phyloP scores from a whole-genome alignment of 768 basidiomycete species.

The Phylloporus sp. region DNA sequence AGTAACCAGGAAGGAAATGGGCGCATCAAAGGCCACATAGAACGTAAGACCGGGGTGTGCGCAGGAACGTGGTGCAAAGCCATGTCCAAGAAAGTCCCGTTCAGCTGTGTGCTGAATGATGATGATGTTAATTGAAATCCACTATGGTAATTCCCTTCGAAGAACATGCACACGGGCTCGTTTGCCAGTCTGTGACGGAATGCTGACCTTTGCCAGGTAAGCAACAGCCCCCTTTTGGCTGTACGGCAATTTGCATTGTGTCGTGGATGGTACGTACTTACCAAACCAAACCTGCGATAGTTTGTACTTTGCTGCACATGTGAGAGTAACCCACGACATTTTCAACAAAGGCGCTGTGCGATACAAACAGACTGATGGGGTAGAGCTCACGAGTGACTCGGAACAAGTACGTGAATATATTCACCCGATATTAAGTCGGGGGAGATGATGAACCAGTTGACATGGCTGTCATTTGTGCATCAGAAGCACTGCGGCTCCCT shows the following conservation, averaged over 20 bases:
- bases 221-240: neutral
- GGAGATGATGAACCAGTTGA: neutral
- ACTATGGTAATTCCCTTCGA: neutral
- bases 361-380: neutral
- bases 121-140: neutral
- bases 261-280: no score
- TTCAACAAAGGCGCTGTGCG: neutral
- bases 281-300: neutral
- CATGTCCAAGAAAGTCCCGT: conserved; percentile 43
- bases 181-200: neutral
- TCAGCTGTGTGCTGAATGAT: conserved; percentile 35
- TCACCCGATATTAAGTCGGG: neutral
- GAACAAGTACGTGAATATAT: neutral
- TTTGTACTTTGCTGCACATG: neutral
- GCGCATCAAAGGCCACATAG: conserved; percentile 34
- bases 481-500: neutral
- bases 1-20: conserved; percentile 46
- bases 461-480: neutral
- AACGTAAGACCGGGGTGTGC: conserved; percentile 41
- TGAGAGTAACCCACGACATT: neutral
- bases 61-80: conserved; percentile 38
- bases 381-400: no score
- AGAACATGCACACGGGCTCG: neutral
- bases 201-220: neutral
- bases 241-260: neutral